These are phyloP conservation scores for Euphorbia pulcherrima DNA, from an alignment of 345 rosid genomes.

Conservation along the genomic window DNA sequence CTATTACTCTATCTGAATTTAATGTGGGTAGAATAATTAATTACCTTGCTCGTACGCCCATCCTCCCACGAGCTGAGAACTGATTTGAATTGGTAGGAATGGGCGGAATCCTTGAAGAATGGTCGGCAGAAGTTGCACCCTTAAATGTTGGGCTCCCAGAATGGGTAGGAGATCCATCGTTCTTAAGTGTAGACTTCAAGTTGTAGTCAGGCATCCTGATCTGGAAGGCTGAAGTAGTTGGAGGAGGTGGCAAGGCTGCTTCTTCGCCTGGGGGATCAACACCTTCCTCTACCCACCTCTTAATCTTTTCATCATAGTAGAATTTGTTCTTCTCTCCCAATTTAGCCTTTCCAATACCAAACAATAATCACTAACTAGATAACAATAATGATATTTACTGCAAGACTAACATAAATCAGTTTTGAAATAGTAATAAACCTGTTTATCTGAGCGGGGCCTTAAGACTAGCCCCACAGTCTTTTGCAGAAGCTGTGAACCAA, in stretches of 20 bases:
- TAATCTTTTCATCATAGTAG: conserved; percentile 84
- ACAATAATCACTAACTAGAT: conserved; percentile 18
- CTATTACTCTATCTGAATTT: neutral
- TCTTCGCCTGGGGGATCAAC: conserved; percentile 82
- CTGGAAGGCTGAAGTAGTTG: conserved; percentile 56
- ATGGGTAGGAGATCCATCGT: conserved; percentile 46
- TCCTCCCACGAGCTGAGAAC: conserved; percentile 84
- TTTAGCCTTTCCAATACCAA: conserved; percentile 61
- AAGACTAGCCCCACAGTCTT: conserved; percentile 81
- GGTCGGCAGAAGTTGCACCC: conserved; percentile 48
- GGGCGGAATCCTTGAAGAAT: conserved; percentile 69
- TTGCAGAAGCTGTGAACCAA: conserved; percentile 74
- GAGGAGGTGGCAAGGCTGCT: conserved; percentile 82
- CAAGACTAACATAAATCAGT: too few relatives aligned
- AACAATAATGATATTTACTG: too few relatives aligned
- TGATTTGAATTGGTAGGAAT: conserved; percentile 74
- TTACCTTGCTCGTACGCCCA: conserved; percentile 90
- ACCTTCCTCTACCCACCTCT: conserved; percentile 99
- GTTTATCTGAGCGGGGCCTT: conserved; percentile 65
- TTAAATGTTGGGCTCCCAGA: conserved; percentile 47
- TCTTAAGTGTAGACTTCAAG: conserved; percentile 49
- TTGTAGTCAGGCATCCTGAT: conserved; percentile 64
- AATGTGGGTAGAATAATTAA: neutral
- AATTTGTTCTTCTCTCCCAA: conserved; percentile 85
- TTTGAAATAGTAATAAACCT: too few relatives aligned